A percentile compares a stretch with the other conserved stretches of the same genome.
Conservation (phyloP, 2,329 filamentous ascomycete genomes). For the Neoscytalidium dimidiatum region DNA sequence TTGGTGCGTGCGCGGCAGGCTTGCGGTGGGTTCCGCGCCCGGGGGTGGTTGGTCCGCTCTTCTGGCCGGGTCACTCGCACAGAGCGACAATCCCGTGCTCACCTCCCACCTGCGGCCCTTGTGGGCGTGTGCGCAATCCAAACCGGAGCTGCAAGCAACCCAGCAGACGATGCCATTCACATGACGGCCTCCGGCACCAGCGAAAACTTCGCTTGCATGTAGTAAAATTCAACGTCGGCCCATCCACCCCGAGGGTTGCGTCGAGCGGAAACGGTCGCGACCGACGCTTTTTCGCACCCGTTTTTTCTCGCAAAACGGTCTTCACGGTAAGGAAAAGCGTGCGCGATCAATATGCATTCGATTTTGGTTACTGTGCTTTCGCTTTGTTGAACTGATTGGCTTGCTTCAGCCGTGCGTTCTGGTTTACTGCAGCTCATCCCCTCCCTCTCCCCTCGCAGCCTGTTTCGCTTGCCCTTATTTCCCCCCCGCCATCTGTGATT, state of each 20-base stretch:
- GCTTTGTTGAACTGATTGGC: not conserved
- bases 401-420: not conserved
- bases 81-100: constrained; percentile 20
- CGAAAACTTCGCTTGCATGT: constrained; percentile 36
- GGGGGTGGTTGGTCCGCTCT: not conserved
- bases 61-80: constrained; percentile 12
- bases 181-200: constrained; percentile 34
- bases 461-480: not conserved
- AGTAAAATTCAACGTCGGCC: constrained; percentile 44
- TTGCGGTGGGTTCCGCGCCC: not conserved
- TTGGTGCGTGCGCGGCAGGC: not conserved
- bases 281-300: not conserved
- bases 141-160: constrained; percentile 24
- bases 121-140: constrained; percentile 16
- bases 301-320: not conserved
- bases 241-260: constrained; percentile 16
- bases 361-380: not conserved
- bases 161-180: constrained; percentile 42
- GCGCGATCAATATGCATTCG: not conserved
- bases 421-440: too few species aligned
- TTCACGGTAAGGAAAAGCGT: not conserved
- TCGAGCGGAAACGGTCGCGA: not conserved
- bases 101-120: constrained; percentile 11
- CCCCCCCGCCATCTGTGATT: not conserved
- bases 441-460: not conserved